These are phyloP conservation scores for Pachysandra terminalis DNA, from an alignment of 164 flowering plant species.

Conservation along the genomic window DNA sequence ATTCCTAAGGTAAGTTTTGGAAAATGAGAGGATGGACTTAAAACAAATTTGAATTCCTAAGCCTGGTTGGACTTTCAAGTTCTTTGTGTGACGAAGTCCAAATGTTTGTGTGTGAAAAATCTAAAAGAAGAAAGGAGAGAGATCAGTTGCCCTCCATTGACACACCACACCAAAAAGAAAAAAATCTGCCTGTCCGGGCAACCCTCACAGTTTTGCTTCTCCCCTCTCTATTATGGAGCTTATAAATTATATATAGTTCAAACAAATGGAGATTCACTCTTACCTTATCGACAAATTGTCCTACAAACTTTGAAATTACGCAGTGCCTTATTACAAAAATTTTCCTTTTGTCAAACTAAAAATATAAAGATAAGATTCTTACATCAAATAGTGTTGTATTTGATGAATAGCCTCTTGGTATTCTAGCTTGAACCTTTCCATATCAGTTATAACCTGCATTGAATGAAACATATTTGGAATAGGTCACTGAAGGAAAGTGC, in stretches of 20 bases:
- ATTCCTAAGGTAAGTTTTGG: background rate
- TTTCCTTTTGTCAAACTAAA: background rate
- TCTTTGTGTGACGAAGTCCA: background rate
- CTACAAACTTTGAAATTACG: background rate
- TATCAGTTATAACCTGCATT: slow-evolving; percentile 70
- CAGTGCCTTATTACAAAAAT: background rate
- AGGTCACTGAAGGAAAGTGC: background rate
- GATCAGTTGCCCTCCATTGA: background rate
- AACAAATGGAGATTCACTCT: background rate
- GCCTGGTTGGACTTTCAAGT: background rate
- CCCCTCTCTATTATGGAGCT: background rate
- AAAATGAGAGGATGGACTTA: background rate
- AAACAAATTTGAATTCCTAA: background rate
- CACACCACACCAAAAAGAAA: no score
- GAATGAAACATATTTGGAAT: background rate
- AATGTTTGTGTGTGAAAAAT: background rate
- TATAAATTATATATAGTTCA: background rate
- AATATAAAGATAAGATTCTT: slow-evolving; percentile 23
- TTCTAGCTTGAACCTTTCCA: slow-evolving; percentile 83
- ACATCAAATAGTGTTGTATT: slow-evolving; percentile 56
- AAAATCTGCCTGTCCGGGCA: background rate
- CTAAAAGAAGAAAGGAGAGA: background rate
- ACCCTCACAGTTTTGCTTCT: background rate
- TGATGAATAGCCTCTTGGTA: slow-evolving; percentile 42
- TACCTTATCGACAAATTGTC: background rate